Evolutionary conservation across 495 filamentous ascomycete genomes (phyloP), one percentile per base, ranked within the genome.

Genomic region (Aspergillus heteromorphus): DNA sequence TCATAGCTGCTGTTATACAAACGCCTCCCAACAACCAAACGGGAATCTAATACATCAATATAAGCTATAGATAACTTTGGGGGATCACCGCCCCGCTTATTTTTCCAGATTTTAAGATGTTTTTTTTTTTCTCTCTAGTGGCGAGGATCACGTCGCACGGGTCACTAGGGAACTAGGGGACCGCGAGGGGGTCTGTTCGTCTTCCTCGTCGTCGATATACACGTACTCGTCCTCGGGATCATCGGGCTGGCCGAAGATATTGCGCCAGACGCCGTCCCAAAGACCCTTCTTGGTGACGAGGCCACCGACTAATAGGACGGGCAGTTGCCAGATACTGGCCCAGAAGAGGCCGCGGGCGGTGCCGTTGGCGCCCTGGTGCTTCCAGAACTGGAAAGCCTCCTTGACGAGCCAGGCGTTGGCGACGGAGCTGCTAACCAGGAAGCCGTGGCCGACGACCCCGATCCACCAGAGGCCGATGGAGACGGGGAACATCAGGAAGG

Each of bases 271-370:
- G 31, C 91, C 79, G 58, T 87, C 81, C 91, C 90, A 96, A 61
- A 97, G 77, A 0, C 92, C 95, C 73, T 91, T 96, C 81, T 98
- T 98, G 65, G 93, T 91, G 43, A 85, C 83, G 66, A 97, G 87
- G 36, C 91, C 95, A 54, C 97, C 73, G 53, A 96, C 88, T 76
- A 98, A 83, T 19, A 97, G 79, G 41, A 89, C 88, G 0, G 93
- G 93, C 34, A 98, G 63, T 73, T 97, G 91, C 93, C 93, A 98
- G 20, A 98, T 91, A 69, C 90, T 95, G 0, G 93, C 90, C 93
- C 93, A 98, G 71, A 98, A 98, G 53, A 98, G 65, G 5, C 85
- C 86, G 41, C 89, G 83, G 6, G 95, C 95, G 40, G 76, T 87
- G 5, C 95, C 95, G 58, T 87, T 83, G 41, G 82, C 78, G 13